Base-by-base conservation (phyloP, 805 yeast genomes). In the Kuraishia hungarica region DNA sequence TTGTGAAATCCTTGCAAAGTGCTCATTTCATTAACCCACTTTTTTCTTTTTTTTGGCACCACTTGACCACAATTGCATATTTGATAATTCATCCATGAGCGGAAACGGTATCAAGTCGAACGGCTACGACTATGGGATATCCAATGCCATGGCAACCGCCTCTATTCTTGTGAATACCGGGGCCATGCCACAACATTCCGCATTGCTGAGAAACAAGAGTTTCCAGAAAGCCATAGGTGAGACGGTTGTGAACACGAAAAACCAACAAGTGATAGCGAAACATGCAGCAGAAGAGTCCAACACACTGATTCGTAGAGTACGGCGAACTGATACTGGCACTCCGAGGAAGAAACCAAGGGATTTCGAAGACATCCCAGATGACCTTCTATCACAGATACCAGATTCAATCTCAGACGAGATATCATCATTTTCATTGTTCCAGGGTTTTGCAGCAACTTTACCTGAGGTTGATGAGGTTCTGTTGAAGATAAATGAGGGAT, bases 371-470 rank as follows among this genome's bases (percentile, higher is more conserved):
- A 72, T 86, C n/a, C 79, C 87, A 19, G 88, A 83, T 59, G 88
- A 84, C 39, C 61, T 86, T 58, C 70, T 87, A 39, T 64, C 69
- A 7, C 82, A 83, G 53, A 67, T 84, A 19, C 88, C 89, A 1
- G 66, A 64, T 17, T 59, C 57, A 24, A 49, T 51, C 8, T 52
- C 49, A 10, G 57, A 57, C 20, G 49, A 53, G 17, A 56, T 49
- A 15, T 50, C 35, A 19, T 47, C 48, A 1, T 81, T 80, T 59
- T 81, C 90, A 2, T 67, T 87, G 22, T 84, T 79, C 62, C 92
- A 86, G 66, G 91, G 92, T 1, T 84, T 87, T 63, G 75, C 76
- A 61, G 88, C 89, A 2, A 72, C 80, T 0, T 64, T 77, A 39
- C 82, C 83, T 1, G 78, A 78, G 19, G 68, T 79, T n/a, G 72